These are phyloP conservation scores for Suillus hirtellus DNA, from an alignment of 768 basidiomycete genomes.

Conservation along the genomic window DNA sequence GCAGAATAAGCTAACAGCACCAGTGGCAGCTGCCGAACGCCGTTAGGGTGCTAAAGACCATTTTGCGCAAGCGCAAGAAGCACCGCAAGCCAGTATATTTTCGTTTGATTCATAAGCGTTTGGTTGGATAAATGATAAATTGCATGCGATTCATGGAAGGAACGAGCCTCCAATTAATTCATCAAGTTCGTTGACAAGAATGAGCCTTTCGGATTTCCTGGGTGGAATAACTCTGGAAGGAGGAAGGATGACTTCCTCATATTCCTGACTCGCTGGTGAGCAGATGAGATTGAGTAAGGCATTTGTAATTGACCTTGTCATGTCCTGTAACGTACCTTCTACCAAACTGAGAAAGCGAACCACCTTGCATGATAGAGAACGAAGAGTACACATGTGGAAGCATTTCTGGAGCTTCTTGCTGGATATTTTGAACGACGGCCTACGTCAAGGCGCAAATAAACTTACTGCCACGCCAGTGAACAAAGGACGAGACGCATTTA, in stretches of 20 bases:
- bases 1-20: slow-evolving; percentile 66
- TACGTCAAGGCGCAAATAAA: slow-evolving; percentile 2
- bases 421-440: slow-evolving; percentile 15
- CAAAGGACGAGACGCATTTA: slow-evolving; percentile 65
- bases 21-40: slow-evolving; percentile 77
- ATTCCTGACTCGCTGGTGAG: slow-evolving; percentile 52
- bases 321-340: slow-evolving; percentile 68
- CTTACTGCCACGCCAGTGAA: slow-evolving; percentile 58
- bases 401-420: slow-evolving; percentile 58
- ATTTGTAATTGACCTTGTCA: slow-evolving; percentile 54
- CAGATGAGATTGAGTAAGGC: slow-evolving; percentile 1
- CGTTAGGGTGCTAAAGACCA: neutral
- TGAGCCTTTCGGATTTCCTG: slow-evolving; percentile 64
- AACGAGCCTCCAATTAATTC: slow-evolving; percentile 80
- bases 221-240: slow-evolving; percentile 80
- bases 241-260: slow-evolving; percentile 88
- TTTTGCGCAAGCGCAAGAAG: slow-evolving; percentile 8
- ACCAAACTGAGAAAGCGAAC: slow-evolving; percentile 69
- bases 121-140: slow-evolving; percentile 88
- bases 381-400: slow-evolving; percentile 92
- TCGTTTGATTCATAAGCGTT: slow-evolving; percentile 90
- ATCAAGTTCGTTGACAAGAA: slow-evolving; percentile 74
- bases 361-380: slow-evolving; percentile 54
- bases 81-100: slow-evolving; percentile 76
- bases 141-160: slow-evolving; percentile 88